Conservation (phyloP, 345 rosid genomes). For the Moringa oleifera region DNA sequence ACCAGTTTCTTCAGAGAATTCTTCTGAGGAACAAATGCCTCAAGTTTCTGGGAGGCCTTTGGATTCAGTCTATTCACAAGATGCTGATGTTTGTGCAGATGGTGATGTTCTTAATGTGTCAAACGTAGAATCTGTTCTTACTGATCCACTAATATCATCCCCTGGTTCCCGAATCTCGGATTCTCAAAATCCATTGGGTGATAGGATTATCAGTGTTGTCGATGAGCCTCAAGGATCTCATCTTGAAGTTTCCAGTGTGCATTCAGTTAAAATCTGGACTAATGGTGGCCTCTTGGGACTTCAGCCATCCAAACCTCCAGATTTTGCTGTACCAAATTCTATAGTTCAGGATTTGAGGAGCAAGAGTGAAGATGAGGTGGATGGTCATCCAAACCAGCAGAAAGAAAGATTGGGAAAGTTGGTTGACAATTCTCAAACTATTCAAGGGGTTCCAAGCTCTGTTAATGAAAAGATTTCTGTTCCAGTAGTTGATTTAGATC, state of each 20-base stretch:
- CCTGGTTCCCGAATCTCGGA: constrained; percentile 19
- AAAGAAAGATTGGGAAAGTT: constrained; percentile 24
- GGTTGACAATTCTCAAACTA: constrained; percentile 25
- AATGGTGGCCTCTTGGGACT: constrained; percentile 92
- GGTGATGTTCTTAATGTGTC: constrained; percentile 18
- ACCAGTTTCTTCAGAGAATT: constrained; percentile 26
- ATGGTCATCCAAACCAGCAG: constrained; percentile 24
- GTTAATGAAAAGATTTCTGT: constrained; percentile 22
- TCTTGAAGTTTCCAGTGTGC: constrained; percentile 27
- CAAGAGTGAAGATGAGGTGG: constrained; percentile 20
- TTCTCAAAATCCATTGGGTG: constrained; percentile 14
- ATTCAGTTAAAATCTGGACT: constrained; percentile 73
- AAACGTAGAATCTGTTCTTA: constrained; percentile 19
- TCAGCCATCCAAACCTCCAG: constrained; percentile 89
- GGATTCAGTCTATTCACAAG: constrained; percentile 29
- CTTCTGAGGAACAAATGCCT: constrained; percentile 24
- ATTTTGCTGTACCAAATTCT: constrained; percentile 48
- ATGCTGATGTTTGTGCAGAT: constrained; percentile 10
- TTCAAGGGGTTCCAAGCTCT: constrained; percentile 19
- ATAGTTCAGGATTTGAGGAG: constrained; percentile 20
- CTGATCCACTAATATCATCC: constrained; percentile 26
- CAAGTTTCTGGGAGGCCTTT: constrained; percentile 27
- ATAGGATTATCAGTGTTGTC: constrained; percentile 16
- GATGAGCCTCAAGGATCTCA: constrained; percentile 33
- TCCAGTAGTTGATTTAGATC: constrained; percentile 26